Conservation (phyloP, 2,329 filamentous ascomycete species). For the Calonectria pteridis region DNA sequence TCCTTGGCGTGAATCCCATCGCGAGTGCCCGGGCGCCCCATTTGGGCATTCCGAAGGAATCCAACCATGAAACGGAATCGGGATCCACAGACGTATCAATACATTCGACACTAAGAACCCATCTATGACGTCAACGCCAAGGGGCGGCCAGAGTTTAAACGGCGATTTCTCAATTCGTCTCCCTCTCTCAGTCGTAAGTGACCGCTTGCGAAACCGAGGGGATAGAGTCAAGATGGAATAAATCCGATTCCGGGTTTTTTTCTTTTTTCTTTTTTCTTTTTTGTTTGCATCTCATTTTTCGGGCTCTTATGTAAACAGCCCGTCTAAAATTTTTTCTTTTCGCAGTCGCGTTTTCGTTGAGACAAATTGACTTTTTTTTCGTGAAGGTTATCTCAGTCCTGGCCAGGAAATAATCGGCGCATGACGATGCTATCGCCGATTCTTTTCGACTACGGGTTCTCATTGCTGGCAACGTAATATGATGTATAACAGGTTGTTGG, state of each 20-base stretch:
- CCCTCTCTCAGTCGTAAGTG: neutral
- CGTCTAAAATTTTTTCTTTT: neutral
- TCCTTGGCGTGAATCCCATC: neutral
- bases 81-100: neutral
- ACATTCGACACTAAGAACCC: neutral
- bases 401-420: neutral
- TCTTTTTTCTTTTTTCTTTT: too few relatives aligned
- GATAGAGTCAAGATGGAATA: neutral
- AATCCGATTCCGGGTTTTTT: neutral
- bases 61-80: neutral
- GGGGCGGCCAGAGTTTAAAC: neutral
- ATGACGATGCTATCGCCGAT: neutral
- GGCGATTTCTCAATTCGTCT: neutral
- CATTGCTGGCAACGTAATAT: neutral
- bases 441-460: neutral
- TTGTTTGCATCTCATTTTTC: too few relatives aligned
- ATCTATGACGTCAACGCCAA: neutral
- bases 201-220: neutral
- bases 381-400: neutral
- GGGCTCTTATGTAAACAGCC: too few relatives aligned
- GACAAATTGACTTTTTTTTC: neutral
- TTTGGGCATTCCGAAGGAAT: neutral
- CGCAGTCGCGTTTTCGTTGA: neutral
- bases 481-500: neutral
- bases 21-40: neutral